These are phyloP conservation scores for Coemansia sp. DNA, from an alignment of 192 early-diverging fungal genomes.

Conservation along the genomic window DNA sequence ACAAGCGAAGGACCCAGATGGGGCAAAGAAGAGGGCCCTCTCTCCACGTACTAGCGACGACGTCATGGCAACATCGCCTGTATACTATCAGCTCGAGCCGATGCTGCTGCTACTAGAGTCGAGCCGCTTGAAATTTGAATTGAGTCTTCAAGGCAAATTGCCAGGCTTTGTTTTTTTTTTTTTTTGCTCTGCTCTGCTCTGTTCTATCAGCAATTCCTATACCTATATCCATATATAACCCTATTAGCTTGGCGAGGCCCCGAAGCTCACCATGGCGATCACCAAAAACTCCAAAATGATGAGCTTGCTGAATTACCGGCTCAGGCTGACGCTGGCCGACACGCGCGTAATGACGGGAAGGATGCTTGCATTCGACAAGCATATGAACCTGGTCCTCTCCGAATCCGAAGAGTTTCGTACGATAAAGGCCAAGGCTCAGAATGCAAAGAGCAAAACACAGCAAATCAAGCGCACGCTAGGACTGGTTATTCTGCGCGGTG, in stretches of 20 bases:
- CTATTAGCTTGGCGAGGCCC: neutral
- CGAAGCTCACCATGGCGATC: slow-evolving; percentile 53
- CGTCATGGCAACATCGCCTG: too few species aligned
- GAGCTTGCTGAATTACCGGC: slow-evolving; percentile 91
- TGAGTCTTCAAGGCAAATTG: too few species aligned
- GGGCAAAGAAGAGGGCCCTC: too few species aligned
- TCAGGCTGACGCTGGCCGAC: slow-evolving; percentile 91
- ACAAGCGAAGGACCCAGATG: too few species aligned
- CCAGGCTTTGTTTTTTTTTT: too few species aligned
- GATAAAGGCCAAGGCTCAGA: slow-evolving; percentile 72
- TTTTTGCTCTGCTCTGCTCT: too few species aligned
- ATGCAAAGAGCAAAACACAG: slow-evolving; percentile 52
- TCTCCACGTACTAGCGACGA: too few species aligned
- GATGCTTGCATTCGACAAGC: slow-evolving; percentile 99
- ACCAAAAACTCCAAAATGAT: slow-evolving; percentile 90
- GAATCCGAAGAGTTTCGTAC: slow-evolving; percentile 98
- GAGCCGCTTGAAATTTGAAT: too few species aligned
- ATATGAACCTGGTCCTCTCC: slow-evolving; percentile 98
- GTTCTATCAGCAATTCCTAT: too few species aligned
- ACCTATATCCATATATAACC: neutral
- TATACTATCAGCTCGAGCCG: too few species aligned
- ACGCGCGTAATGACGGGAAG: slow-evolving; percentile 92
- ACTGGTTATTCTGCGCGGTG: slow-evolving; percentile 93
- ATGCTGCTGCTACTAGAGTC: too few species aligned
- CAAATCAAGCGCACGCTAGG: slow-evolving; percentile 94